Base-by-base conservation (phyloP, 2,329 filamentous ascomycete genomes). In the Botryotinia calthae region DNA sequence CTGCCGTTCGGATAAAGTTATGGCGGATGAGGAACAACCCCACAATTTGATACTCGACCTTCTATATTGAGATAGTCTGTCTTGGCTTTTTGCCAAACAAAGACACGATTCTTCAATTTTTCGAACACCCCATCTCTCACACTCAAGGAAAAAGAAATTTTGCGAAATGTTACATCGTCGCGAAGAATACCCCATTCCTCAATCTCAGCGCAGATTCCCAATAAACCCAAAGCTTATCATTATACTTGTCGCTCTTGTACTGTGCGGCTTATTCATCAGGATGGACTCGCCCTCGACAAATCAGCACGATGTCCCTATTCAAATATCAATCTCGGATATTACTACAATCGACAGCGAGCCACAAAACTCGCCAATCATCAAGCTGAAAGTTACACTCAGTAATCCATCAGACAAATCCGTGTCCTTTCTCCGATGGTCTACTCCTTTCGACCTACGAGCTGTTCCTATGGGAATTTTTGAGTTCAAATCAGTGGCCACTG, bases 341-440 rank as follows among this genome's bases (percentile, higher is more conserved):
- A 48, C 46, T 18, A 28, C 59, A 10, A 31, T 34, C 25, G 34
- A 71, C 9, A 54, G 42, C 42, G 71, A 67, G 31, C 18, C 48
- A 46, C 42, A 48, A n/a, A 25, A n/a, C 9, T n/a, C 54, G 16
- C 58, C 72, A 9, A 71, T 51, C 34, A 16, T 75, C 61, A 48
- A 37, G 46, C 51, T 74, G 61, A 44, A 73, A 58, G 70, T 77
- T 46, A 72, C 70, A 16, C 48, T 78, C 9, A 65, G 67, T 25
- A 83, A 82, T 58, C 73, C 76, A 1, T 77, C 79, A 0, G 65
- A 77, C 7, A 66, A 76, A 3, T 71, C 79, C 22, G 71, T 82
- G 22, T 83, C 80, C 0, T 61, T 84, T 8, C 76, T 84, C 5
- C 79, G 76, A 73, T 84, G 82, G 82, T 79, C 78, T 4, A 82